Percentiles rank a stretch among this genome's conserved stretches.
These are phyloP conservation scores for Naganishia randhawae DNA, from an alignment of 768 basidiomycete species.

Conservation along the genomic window DNA sequence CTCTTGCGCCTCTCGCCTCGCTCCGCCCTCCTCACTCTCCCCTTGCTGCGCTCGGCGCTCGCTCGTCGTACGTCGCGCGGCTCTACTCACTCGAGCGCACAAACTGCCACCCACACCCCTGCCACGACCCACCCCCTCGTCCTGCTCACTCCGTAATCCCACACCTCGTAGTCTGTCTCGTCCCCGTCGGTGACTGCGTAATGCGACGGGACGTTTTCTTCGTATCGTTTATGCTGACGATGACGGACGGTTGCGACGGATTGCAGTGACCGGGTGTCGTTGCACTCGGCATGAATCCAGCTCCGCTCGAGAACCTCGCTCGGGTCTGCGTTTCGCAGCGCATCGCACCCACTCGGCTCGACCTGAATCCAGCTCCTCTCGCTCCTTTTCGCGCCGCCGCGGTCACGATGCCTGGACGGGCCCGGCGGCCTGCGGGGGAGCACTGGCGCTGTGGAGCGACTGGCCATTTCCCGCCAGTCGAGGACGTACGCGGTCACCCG, in stretches of 20 bases:
- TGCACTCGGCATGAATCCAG: background rate
- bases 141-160: slow-evolving; percentile 71
- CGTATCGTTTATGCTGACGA: slow-evolving; percentile 1
- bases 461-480: slow-evolving; percentile 97
- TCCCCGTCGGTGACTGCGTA: slow-evolving; percentile 29
- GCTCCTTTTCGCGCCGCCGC: no score
- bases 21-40: background rate
- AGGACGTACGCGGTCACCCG: slow-evolving; percentile 58
- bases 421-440: slow-evolving; percentile 22
- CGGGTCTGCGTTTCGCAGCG: no score
- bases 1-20: no score
- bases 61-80: no score
- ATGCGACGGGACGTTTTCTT: slow-evolving; percentile 11
- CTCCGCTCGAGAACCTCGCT: background rate
- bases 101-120: slow-evolving; percentile 76
- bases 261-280: background rate
- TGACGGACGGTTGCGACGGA: background rate
- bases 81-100: slow-evolving; percentile 72
- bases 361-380: no score
- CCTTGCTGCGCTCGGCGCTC: background rate
- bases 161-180: slow-evolving; percentile 49
- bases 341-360: no score
- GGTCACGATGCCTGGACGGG: no score
- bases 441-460: slow-evolving; percentile 60
- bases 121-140: slow-evolving; percentile 87